phyloP scores from a whole-genome alignment of 768 basidiomycete genomes.

The Tylopilus rubrobrunneus region DNA sequence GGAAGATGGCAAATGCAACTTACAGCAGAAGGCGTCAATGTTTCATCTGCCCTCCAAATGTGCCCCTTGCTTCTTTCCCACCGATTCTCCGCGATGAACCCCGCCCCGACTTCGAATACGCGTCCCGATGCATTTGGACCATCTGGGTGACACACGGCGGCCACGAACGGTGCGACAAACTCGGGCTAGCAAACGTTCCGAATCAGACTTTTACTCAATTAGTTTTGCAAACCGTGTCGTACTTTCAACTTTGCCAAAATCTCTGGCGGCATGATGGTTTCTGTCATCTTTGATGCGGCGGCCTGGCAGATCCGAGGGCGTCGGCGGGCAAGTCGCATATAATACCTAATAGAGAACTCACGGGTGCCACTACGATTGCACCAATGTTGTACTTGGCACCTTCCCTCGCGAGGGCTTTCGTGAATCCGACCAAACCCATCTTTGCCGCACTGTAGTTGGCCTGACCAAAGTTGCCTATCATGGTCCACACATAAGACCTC shows the following conservation, averaged over 20 bases:
- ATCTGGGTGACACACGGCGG: constrained; percentile 81
- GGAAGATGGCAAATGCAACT: constrained; percentile 13
- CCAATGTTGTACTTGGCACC: constrained; percentile 90
- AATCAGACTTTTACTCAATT: not conserved
- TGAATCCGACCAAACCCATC: constrained; percentile 91
- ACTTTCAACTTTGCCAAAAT: constrained; percentile 86
- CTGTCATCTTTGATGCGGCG: constrained; percentile 96
- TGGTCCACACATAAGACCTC: not conserved
- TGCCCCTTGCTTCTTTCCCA: constrained; percentile 90
- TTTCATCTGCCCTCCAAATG: constrained; percentile 84
- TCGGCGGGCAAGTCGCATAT: not conserved
- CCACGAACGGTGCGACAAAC: constrained; percentile 90
- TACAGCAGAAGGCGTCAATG: constrained; percentile 93
- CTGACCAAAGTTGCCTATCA: constrained; percentile 88
- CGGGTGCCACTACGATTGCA: constrained; percentile 85
- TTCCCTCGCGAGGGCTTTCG: constrained; percentile 89
- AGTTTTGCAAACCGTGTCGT: not conserved
- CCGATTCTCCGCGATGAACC: constrained; percentile 85
- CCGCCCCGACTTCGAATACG: constrained; percentile 91
- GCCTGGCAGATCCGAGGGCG: constrained; percentile 37
- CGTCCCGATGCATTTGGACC: constrained; percentile 75
- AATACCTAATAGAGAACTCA: constrained; percentile 35
- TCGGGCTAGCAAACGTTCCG: constrained; percentile 49
- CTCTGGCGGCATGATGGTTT: constrained; percentile 91
- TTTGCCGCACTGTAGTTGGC: constrained; percentile 98